Evolutionary conservation across 495 filamentous ascomycete genomes (phyloP).

Genomic region (Xylaria scruposa): DNA sequence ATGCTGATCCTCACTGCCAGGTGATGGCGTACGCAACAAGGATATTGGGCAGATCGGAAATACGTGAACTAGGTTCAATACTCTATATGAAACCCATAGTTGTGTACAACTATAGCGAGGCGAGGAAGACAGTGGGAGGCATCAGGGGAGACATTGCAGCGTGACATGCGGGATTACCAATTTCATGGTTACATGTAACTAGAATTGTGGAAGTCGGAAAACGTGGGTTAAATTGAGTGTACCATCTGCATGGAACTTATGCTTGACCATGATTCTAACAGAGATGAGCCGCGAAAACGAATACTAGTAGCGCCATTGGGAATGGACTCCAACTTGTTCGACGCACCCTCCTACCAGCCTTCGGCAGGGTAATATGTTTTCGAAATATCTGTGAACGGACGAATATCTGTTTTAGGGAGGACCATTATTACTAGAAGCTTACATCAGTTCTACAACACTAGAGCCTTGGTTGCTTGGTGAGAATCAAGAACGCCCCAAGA

Average conservation of each 20-base stretch:
- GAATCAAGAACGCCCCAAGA: neutral
- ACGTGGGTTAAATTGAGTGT: neutral
- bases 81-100: neutral
- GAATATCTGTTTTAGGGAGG: neutral
- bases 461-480: neutral
- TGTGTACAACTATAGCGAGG: neutral
- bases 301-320: neutral
- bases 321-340: neutral
- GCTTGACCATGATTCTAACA: neutral
- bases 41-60: neutral
- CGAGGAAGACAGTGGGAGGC: neutral
- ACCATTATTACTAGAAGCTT: neutral
- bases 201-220: neutral
- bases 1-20: neutral
- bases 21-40: neutral
- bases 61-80: neutral
- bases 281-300: neutral
- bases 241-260: conserved; percentile 7
- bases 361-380: no score
- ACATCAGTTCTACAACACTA: neutral
- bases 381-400: neutral
- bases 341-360: neutral
- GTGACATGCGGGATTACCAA: neutral
- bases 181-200: neutral
- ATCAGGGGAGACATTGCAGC: conserved; percentile 7